phyloP scores from a whole-genome alignment of 352 stramenopile species.

The Phytophthora megakarya region DNA sequence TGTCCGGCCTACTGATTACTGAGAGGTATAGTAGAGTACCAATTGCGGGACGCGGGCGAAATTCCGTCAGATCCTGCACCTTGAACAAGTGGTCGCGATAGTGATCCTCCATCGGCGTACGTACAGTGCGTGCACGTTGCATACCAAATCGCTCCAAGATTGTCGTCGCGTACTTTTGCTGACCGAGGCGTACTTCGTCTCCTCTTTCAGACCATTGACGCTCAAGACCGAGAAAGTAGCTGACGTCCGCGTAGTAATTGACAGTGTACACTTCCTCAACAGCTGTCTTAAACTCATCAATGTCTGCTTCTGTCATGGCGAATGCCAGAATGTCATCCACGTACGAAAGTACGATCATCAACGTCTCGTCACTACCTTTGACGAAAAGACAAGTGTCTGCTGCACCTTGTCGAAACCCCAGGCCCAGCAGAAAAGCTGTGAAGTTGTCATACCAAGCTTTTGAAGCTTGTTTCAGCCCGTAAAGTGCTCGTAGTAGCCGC shows the following conservation, averaged over 20 bases:
- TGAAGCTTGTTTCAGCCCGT: constrained; percentile 38
- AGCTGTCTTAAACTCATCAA: constrained; percentile 9
- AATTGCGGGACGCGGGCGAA: constrained; percentile 6
- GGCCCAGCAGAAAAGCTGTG: constrained; percentile 9
- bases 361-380: not conserved
- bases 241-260: not conserved
- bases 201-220: constrained; percentile 11
- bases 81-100: constrained; percentile 11
- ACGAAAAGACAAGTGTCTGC: constrained; percentile 35
- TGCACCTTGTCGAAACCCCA: constrained; percentile 9
- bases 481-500: constrained; percentile 25
- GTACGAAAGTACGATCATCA: constrained; percentile 34
- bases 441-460: constrained; percentile 30
- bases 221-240: constrained; percentile 19
- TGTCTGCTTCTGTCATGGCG: not conserved
- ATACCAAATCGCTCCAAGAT: constrained; percentile 12
- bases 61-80: constrained; percentile 1
- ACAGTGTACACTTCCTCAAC: constrained; percentile 9
- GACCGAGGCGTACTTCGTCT: constrained; percentile 3
- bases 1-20: constrained; percentile 13
- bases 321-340: constrained; percentile 40
- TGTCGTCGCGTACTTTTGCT: constrained; percentile 11
- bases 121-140: not conserved
- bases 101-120: constrained; percentile 14
- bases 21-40: constrained; percentile 20